Evolutionary conservation across 169 alveolate genomes (phyloP).

Genomic region (Cryptosporidium ryanae): DNA sequence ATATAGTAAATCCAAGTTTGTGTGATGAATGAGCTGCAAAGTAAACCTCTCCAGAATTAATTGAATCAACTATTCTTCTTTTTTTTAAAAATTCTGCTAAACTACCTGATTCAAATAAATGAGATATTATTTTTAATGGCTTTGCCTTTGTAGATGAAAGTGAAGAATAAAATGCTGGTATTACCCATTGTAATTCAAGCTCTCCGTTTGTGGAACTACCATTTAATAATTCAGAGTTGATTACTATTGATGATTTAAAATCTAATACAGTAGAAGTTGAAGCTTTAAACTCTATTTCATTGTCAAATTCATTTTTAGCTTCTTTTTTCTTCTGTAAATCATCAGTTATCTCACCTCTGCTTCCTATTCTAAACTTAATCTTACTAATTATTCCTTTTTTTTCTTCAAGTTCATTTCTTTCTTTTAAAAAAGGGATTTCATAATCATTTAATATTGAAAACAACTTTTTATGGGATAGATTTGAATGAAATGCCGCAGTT

Average conservation of each 20-base stretch:
- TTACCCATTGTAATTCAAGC: slow-evolving; percentile 65
- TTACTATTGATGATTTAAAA: slow-evolving; percentile 41
- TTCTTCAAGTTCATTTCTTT: background rate
- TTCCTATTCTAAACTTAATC: no score
- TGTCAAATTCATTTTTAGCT: slow-evolving; percentile 1
- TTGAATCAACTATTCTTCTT: slow-evolving; percentile 35
- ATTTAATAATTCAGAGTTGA: background rate
- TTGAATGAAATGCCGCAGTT: slow-evolving; percentile 34
- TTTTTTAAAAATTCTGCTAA: slow-evolving; percentile 23
- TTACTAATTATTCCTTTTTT: background rate
- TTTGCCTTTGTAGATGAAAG: slow-evolving; percentile 47
- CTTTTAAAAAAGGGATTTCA: slow-evolving; percentile 35
- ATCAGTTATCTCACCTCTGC: background rate
- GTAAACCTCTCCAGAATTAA: slow-evolving; percentile 63
- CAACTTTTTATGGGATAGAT: slow-evolving; percentile 22
- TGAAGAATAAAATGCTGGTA: slow-evolving; percentile 55
- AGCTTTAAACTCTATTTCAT: background rate
- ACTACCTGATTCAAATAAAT: slow-evolving; percentile 54
- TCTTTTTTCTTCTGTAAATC: background rate
- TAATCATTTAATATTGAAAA: slow-evolving; percentile 36
- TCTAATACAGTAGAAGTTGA: slow-evolving; percentile 22
- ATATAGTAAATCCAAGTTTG: slow-evolving; percentile 65
- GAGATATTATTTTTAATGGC: slow-evolving; percentile 43
- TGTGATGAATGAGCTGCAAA: slow-evolving; percentile 71
- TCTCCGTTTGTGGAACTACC: slow-evolving; percentile 21